Percentiles rank a stretch among this genome's conserved stretches.
These are phyloP conservation scores for Clitopilus hobsonii DNA, from an alignment of 768 basidiomycete species.

Conservation along the genomic window DNA sequence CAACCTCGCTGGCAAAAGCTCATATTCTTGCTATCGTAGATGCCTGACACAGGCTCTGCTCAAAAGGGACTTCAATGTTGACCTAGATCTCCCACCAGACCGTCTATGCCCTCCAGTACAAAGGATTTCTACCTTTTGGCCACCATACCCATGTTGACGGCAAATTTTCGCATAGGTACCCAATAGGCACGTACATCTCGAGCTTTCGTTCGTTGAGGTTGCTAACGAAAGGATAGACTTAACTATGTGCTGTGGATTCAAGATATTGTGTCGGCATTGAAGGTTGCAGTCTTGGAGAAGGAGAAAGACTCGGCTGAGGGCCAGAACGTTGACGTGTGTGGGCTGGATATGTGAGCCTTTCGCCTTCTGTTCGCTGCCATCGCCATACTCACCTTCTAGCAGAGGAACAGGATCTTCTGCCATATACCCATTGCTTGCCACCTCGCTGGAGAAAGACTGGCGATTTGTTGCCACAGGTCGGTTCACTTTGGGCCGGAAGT, in stretches of 20 bases:
- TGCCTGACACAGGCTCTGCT: conserved; percentile 78
- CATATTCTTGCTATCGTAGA: conserved; percentile 32
- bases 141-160: not conserved
- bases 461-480: conserved; percentile 67
- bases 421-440: conserved; percentile 81
- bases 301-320: not conserved
- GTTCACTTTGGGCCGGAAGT: no score
- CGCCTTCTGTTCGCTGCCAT: not conserved
- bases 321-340: conserved; percentile 27
- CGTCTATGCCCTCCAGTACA: conserved; percentile 83
- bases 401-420: conserved; percentile 91
- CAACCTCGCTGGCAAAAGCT: conserved; percentile 4
- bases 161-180: conserved; percentile 47
- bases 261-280: conserved; percentile 48
- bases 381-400: not conserved
- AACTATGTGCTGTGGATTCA: conserved; percentile 88
- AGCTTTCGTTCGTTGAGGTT: not conserved
- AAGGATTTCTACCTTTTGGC: conserved; percentile 4
- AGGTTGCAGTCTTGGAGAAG: conserved; percentile 4
- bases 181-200: conserved; percentile 44
- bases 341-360: conserved; percentile 69
- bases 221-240: conserved; percentile 39
- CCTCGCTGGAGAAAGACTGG: conserved; percentile 49
- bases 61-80: conserved; percentile 65
- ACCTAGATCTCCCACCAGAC: conserved; percentile 57